Base-by-base conservation (phyloP, 192 early-diverging fungal genomes). In the Diversispora eburnea region DNA sequence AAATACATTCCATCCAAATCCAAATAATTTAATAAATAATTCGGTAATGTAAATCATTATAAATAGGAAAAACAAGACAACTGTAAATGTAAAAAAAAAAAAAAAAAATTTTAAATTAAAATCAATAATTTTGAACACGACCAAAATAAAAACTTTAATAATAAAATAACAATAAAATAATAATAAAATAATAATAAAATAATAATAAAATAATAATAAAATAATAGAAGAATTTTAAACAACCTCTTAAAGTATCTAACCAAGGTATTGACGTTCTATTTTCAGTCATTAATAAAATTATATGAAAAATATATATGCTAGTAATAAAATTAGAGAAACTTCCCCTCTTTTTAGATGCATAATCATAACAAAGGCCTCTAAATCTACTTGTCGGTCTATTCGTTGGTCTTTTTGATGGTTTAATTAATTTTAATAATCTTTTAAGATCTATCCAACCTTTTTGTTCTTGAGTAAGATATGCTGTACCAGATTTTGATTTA, bases 381-480 rank as follows among this genome's bases (percentile, higher is more conserved):
- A 88, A 59, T 1, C 49, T 33, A 62, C 77, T 72, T 0, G 45
- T 51, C 10, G 85, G 86, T 4, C 78, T 46, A 6, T 46, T 58
- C 20, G 78, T 82, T 8, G 83, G 83, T 20, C 78, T 52, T 57
- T 84, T 88, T 48, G 83, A 81, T 43, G 86, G 86, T 20, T 75
- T 73, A 49, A 85, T 84, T 15, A 82, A 80, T 48, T 78, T 80
- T 0, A 88, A 67, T 13, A 87, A 76, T 46, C 84, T 87, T 70
- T 87, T 84, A 43, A 88, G 67, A 73, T 88, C 86, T 64, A 88
- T 73, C 87, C 87, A 88, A 33, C 84, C 81, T 15, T 82, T 77
- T 64, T 88, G 87, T 51, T 88, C 83, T 4, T 80, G 77, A 0
- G 87, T 88, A 59, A 88, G 71, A 76, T 84, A 88, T 1, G 86